These are phyloP conservation scores for Scheffersomyces coipomensis DNA, from an alignment of 805 yeast genomes.

Conservation along the genomic window DNA sequence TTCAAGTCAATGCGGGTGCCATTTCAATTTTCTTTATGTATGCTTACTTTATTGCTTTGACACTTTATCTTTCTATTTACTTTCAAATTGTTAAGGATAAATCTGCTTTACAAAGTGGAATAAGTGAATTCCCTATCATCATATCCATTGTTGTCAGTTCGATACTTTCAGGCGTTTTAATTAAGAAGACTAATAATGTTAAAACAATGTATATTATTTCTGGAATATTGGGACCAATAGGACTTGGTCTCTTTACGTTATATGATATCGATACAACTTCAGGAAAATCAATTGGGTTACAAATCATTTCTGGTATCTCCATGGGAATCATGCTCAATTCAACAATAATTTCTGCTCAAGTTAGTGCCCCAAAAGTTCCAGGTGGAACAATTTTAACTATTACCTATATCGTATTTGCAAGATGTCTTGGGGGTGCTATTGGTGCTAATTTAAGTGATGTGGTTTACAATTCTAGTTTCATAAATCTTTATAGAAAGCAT, in stretches of 20 bases:
- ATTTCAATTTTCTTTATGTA: constrained; percentile 32
- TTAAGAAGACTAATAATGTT: constrained; percentile 24
- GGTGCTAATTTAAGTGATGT: constrained; percentile 31
- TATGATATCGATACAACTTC: constrained; percentile 19
- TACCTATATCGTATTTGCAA: constrained; percentile 29
- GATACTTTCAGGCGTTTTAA: constrained; percentile 26
- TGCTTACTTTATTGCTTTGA: constrained; percentile 38
- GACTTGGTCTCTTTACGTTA: constrained; percentile 30
- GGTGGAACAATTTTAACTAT: constrained; percentile 36
- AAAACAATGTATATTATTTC: constrained; percentile 29
- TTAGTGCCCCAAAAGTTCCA: constrained; percentile 33
- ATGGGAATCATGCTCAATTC: constrained; percentile 37
- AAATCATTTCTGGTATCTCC: constrained; percentile 33
- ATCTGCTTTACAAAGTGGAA: constrained; percentile 35
- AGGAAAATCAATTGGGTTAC: constrained; percentile 28
- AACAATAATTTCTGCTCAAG: constrained; percentile 32
- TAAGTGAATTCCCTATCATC: constrained; percentile 34
- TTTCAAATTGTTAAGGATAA: constrained; percentile 36
- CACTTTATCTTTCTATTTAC: constrained; percentile 34
- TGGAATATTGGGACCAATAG: constrained; percentile 30
- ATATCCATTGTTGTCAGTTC: constrained; percentile 31
- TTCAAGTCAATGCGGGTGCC: constrained; percentile 37
- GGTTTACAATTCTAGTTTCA: constrained; percentile 19
- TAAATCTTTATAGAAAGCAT: constrained; percentile 14
- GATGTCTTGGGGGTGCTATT: constrained; percentile 31